Base-by-base conservation (phyloP, 1,139 yeast genomes). In the Saccharomyces hybrid region DNA sequence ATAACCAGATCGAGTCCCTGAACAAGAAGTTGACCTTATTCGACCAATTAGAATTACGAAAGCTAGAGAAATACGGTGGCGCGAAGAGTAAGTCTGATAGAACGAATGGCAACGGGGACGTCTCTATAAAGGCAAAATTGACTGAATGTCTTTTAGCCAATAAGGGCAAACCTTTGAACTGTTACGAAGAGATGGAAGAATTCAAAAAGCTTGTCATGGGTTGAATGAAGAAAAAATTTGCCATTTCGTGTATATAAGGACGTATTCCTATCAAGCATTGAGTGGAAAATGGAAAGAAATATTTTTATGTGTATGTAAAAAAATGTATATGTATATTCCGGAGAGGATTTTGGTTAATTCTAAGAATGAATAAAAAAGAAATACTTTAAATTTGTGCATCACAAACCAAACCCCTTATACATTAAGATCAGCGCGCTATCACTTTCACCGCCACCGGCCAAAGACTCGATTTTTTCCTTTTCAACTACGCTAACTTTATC, bases 361-460 rank as follows among this genome's bases (percentile, higher is more conserved):
- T 34, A 14, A 34, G 6, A 34, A 16, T 16, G 6, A 34, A 34
- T 27, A 44, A 9, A 46, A 50, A 50, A 6, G 7, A 9, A 27
- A 27, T 9, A 16, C 20, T 16, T 16, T 16, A 16, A 16, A 16
- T 16, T 16, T 16, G 20, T 16, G 20, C 20, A 16, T 55, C 63
- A 73, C 49, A 69, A 60, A 41, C 93, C 95, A 63, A 84, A 80
- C 3, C 89, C 95, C 68, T 85, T 86, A 76, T 93, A 93, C 54
- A 93, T 73, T 61, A 91, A 78, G 59, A 95, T 84, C 72, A 93
- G 80, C 1, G 99, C 99, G 65, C 95, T 84, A 72, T 93, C 99
- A 63, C 96, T 84, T 74, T 95, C 99, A 58, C 99, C 97, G 52
- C 99, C 99, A 50, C 99, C 99, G 7, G 97, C 88, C 60, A 95